phyloP scores from a whole-genome alignment of 345 rosid genomes.

The Moringa oleifera region DNA sequence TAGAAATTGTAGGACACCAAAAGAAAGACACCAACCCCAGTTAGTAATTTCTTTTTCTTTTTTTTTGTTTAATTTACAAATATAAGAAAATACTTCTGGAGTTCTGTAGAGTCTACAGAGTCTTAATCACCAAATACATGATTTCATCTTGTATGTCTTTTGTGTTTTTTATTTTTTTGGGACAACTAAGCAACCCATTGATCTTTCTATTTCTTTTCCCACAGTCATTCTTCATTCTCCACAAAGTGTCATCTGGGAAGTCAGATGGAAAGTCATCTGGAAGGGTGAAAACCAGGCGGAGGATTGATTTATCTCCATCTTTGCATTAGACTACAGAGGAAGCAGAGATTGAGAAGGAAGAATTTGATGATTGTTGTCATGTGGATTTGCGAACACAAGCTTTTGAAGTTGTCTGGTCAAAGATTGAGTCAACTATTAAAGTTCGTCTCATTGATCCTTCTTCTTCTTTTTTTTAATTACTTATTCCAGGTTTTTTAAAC shows the following conservation, averaged over 20 bases:
- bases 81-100: too few species aligned
- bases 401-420: conserved; percentile 65
- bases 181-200: neutral
- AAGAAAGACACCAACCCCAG: neutral
- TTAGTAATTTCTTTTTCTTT: neutral
- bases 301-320: conserved; percentile 40
- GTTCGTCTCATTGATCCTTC: conserved; percentile 26
- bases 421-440: conserved; percentile 46
- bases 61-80: too few species aligned
- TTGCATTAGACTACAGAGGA: conserved; percentile 22
- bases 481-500: neutral
- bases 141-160: too few species aligned
- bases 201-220: conserved; percentile 3
- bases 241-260: conserved; percentile 37
- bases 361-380: conserved; percentile 16
- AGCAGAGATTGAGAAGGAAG: conserved; percentile 22
- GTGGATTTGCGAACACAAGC: conserved; percentile 40
- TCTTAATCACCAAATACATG: too few species aligned
- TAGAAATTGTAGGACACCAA: neutral
- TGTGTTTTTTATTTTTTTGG: too few species aligned
- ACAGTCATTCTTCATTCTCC: conserved; percentile 70
- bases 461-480: too few species aligned
- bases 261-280: conserved; percentile 30
- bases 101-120: too few species aligned
- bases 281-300: conserved; percentile 39